Percentiles rank a stretch among this genome's conserved stretches.
Evolutionary conservation across 495 filamentous ascomycete species (phyloP).

Genomic region (Aspergillus kassunensis): DNA sequence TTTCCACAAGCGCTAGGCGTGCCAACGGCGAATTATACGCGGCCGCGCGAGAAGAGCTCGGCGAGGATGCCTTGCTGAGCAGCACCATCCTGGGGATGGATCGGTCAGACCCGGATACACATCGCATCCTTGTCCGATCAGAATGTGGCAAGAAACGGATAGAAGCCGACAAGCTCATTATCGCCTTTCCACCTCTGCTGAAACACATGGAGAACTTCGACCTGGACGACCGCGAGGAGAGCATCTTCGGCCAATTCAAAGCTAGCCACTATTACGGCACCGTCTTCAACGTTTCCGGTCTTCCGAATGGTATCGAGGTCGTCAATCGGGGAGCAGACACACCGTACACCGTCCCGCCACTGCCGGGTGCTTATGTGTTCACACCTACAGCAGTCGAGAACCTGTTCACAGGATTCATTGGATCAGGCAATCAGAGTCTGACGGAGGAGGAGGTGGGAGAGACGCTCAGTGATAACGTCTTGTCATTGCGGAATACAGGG

Average conservation of each 20-base stretch:
- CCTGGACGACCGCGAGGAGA: constrained; percentile 28
- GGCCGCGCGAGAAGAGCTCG: constrained; percentile 1
- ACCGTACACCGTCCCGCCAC: constrained; percentile 20
- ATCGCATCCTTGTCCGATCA: constrained; percentile 27
- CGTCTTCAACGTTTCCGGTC: constrained; percentile 6
- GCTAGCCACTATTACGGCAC: constrained; percentile 16
- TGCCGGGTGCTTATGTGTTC: constrained; percentile 25
- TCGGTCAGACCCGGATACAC: constrained; percentile 25
- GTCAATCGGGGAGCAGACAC: constrained; percentile 27
- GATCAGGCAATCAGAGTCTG: background rate
- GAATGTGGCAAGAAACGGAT: constrained; percentile 37
- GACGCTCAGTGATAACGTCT: constrained; percentile 10
- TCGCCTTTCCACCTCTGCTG: constrained; percentile 31
- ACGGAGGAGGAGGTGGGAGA: constrained; percentile 17
- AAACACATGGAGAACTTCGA: constrained; percentile 32
- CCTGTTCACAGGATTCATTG: constrained; percentile 11
- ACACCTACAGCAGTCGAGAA: constrained; percentile 11
- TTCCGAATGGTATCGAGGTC: constrained; percentile 16
- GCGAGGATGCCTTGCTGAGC: constrained; percentile 8
- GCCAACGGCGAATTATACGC: constrained; percentile 2
- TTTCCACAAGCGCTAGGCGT: background rate
- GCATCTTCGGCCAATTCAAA: constrained; percentile 36
- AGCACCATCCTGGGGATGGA: constrained; percentile 21
- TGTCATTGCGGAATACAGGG: constrained; percentile 13
- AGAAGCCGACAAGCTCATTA: constrained; percentile 39